phyloP scores from a whole-genome alignment of 2,329 filamentous ascomycete genomes.

The Xylaria sp. region DNA sequence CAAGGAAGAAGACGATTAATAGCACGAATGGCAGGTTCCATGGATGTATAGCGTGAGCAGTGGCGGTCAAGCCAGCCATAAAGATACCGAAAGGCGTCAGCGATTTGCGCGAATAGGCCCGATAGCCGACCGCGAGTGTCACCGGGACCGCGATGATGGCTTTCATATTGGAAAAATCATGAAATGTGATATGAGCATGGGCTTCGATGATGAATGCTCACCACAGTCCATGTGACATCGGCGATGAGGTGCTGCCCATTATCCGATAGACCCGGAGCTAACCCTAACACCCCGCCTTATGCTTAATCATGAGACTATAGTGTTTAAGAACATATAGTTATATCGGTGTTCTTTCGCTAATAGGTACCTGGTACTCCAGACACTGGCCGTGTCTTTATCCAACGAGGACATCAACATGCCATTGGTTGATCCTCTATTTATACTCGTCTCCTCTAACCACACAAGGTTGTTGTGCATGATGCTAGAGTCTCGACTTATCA shows the following conservation, averaged over 20 bases:
- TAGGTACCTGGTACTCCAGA: no score
- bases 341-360: not conserved
- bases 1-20: conserved; percentile 85
- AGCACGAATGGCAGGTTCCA: conserved; percentile 92
- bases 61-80: conserved; percentile 76
- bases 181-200: not conserved
- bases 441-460: not conserved
- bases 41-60: conserved; percentile 87
- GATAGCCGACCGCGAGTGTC: conserved; percentile 69
- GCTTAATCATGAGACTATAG: not conserved
- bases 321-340: not conserved
- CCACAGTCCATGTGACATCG: no score
- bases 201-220: not conserved
- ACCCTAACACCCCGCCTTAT: not conserved
- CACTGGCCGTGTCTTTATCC: no score
- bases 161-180: conserved; percentile 57
- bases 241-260: not conserved
- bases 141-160: conserved; percentile 66
- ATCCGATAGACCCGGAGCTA: not conserved
- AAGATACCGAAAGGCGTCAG: conserved; percentile 81
- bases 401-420: no score
- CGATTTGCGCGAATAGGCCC: conserved; percentile 77
- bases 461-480: not conserved
- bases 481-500: not conserved
- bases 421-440: not conserved